Conservation (phyloP, 1,139 yeast species). For the Scheffersomyces lignicola region DNA sequence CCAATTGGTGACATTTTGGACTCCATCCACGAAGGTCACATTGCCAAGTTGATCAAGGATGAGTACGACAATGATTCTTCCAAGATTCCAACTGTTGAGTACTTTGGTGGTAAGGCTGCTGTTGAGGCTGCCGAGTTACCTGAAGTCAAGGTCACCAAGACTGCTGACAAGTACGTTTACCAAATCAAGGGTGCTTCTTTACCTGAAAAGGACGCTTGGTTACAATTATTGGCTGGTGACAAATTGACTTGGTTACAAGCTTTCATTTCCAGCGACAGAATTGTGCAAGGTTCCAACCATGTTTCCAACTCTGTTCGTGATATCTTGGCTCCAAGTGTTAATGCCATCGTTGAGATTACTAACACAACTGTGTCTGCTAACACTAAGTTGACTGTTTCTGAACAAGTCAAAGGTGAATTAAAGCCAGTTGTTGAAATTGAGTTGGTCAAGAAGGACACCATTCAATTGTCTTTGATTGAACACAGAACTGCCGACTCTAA, state of each 20-base stretch:
- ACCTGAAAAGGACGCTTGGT: slow-evolving; percentile 65
- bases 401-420: slow-evolving; percentile 69
- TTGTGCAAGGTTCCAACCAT: slow-evolving; percentile 84
- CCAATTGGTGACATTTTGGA: slow-evolving; percentile 92
- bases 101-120: slow-evolving; percentile 72
- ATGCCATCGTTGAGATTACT: slow-evolving; percentile 64
- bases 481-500: slow-evolving; percentile 78
- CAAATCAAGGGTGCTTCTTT: slow-evolving; percentile 46
- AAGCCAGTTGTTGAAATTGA: slow-evolving; percentile 69
- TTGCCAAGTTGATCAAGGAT: slow-evolving; percentile 64
- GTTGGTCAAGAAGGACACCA: slow-evolving; percentile 45
- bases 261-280: slow-evolving; percentile 71
- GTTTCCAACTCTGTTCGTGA: slow-evolving; percentile 76
- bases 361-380: slow-evolving; percentile 50
- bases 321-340: slow-evolving; percentile 73
- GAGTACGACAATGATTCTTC: slow-evolving; percentile 69
- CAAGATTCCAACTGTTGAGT: slow-evolving; percentile 82
- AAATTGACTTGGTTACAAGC: slow-evolving; percentile 90
- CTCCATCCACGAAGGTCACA: slow-evolving; percentile 86
- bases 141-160: slow-evolving; percentile 39
- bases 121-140: slow-evolving; percentile 16
- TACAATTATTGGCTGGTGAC: slow-evolving; percentile 76
- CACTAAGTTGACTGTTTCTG: slow-evolving; percentile 65
- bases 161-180: slow-evolving; percentile 29
- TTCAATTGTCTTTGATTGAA: slow-evolving; percentile 78